phyloP scores from a whole-genome alignment of 345 rosid genomes.

The Erucastrum elatum region DNA sequence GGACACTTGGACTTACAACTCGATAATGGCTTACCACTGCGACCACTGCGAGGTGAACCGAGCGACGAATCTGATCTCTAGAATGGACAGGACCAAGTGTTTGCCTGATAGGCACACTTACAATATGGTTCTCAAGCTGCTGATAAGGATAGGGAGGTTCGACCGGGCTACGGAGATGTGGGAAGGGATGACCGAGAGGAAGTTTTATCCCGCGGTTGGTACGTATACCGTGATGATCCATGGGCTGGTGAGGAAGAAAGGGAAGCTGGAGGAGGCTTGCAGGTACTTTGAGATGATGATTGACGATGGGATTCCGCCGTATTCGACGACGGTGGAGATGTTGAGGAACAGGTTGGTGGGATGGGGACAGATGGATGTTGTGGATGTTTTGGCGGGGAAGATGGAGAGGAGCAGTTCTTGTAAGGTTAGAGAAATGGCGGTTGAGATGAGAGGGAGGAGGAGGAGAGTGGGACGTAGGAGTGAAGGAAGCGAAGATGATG shows the following conservation, averaged over 20 bases:
- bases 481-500: constrained; percentile 41
- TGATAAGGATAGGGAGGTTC: constrained; percentile 72
- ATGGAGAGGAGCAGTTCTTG: constrained; percentile 73
- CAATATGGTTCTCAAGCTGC: constrained; percentile 77
- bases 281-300: constrained; percentile 89
- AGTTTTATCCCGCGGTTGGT: constrained; percentile 76
- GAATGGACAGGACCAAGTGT: constrained; percentile 60
- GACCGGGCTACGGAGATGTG: constrained; percentile 69
- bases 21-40: constrained; percentile 73
- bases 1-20: constrained; percentile 82
- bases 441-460: constrained; percentile 61
- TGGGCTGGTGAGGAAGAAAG: constrained; percentile 73
- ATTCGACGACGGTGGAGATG: constrained; percentile 67
- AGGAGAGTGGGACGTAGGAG: constrained; percentile 30
- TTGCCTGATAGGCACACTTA: constrained; percentile 67
- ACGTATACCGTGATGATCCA: constrained; percentile 83
- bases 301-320: constrained; percentile 88
- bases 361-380: constrained; percentile 53
- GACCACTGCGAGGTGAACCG: constrained; percentile 74
- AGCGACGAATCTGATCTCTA: constrained; percentile 61
- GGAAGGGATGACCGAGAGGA: constrained; percentile 64
- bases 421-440: constrained; percentile 63
- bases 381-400: constrained; percentile 69
- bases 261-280: constrained; percentile 79
- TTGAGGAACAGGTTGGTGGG: constrained; percentile 67